phyloP scores from a whole-genome alignment of 2,329 filamentous ascomycete species.

The Cryphonectria carpinicola region DNA sequence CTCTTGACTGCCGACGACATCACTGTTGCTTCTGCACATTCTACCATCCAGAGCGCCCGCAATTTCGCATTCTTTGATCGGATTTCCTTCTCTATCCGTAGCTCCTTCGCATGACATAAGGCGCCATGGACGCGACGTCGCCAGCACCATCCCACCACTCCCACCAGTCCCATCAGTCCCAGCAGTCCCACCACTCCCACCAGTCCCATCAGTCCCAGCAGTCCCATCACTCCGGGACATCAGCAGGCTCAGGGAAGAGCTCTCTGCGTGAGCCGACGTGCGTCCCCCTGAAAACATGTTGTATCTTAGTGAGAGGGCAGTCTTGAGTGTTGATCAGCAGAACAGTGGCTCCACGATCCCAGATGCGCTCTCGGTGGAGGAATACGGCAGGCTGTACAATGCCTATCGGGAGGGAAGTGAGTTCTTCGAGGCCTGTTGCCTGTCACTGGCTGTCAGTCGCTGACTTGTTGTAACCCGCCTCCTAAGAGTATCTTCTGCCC shows the following conservation, averaged over 20 bases:
- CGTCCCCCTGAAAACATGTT: background rate
- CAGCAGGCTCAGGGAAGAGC: conserved; percentile 4
- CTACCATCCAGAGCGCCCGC: background rate
- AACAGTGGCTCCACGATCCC: conserved; percentile 18
- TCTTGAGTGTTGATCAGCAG: background rate
- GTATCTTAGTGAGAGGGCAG: background rate
- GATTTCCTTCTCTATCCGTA: background rate
- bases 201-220: background rate
- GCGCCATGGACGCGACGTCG: conserved; percentile 1
- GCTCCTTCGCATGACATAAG: background rate
- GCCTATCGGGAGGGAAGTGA: conserved; percentile 22
- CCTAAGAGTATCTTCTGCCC: conserved; percentile 17
- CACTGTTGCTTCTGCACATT: background rate
- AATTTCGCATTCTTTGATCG: background rate
- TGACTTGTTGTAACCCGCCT: background rate
- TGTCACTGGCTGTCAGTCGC: background rate
- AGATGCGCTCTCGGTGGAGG: conserved; percentile 15
- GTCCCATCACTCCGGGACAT: conserved; percentile 1
- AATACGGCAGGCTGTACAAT: conserved; percentile 17
- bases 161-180: background rate
- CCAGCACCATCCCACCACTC: conserved; percentile 13
- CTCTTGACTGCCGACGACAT: background rate
- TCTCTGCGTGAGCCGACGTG: conserved; percentile 8
- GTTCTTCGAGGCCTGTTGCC: background rate
- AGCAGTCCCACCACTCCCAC: conserved; percentile 2